Conservation (phyloP, 2,329 filamentous ascomycete genomes). For the Paecilomyces dactylethromorphus region DNA sequence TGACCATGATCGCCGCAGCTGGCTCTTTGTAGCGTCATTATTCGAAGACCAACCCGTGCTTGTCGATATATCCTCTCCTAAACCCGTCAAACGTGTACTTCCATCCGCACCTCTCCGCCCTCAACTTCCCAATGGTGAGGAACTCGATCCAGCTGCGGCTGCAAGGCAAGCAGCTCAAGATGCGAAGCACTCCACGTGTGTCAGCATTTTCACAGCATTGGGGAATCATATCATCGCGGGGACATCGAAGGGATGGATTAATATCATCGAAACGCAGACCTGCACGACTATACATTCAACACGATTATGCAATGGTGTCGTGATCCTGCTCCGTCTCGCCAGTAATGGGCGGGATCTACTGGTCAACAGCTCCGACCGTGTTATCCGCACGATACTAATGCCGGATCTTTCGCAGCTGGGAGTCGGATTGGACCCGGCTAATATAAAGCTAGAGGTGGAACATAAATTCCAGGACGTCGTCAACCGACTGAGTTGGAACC, state of each 20-base stretch:
- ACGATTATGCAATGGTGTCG: conserved; percentile 77
- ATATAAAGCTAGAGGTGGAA: conserved; percentile 82
- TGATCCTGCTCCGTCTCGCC: conserved; percentile 81
- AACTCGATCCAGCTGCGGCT: conserved; percentile 49
- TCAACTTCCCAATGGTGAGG: conserved; percentile 59
- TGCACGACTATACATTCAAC: conserved; percentile 82
- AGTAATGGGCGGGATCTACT: conserved; percentile 79
- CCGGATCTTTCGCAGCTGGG: conserved; percentile 60
- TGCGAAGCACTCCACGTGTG: conserved; percentile 90
- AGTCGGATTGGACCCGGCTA: conserved; percentile 67
- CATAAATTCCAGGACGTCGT: conserved; percentile 99
- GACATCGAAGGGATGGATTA: conserved; percentile 92
- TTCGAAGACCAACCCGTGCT: conserved; percentile 90
- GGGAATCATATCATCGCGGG: conserved; percentile 87
- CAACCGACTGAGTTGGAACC: conserved; percentile 92
- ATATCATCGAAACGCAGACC: conserved; percentile 81
- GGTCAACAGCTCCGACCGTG: conserved; percentile 88
- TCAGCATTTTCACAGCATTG: conserved; percentile 76
- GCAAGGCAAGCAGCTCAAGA: conserved; percentile 89
- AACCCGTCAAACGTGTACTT: conserved; percentile 68
- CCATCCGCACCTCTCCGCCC: conserved; percentile 75
- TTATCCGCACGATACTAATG: conserved; percentile 86
- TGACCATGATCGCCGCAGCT: conserved; percentile 41
- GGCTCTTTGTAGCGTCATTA: conserved; percentile 81
- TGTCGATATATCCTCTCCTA: conserved; percentile 67